Conservation (phyloP, 257 asterid genomes). For the Jaltomata sinuosa region DNA sequence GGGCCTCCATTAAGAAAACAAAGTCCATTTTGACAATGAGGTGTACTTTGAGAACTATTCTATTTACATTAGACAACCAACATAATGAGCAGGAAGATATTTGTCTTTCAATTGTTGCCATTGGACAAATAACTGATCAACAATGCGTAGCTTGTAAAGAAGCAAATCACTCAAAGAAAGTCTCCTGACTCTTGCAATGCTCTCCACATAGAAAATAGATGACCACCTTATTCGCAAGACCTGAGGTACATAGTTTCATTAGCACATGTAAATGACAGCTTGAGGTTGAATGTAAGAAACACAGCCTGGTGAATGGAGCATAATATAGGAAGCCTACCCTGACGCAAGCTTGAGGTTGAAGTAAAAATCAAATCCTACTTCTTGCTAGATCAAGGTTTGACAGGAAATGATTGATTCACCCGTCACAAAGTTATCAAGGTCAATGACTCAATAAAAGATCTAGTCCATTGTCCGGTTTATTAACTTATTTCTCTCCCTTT, state of each 20-base stretch:
- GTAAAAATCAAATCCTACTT: neutral
- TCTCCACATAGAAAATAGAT: conserved; percentile 71
- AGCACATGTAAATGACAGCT: neutral
- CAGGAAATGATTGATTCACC: neutral
- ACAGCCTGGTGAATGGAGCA: no score
- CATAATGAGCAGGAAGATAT: conserved; percentile 71
- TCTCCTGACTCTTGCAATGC: no score
- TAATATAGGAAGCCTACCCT: no score
- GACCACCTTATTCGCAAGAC: conserved; percentile 80
- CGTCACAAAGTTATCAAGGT: neutral
- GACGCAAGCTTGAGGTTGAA: neutral
- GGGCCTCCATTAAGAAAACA: no score
- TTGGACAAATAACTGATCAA: conserved; percentile 80
- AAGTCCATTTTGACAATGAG: no score
- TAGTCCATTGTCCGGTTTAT: neutral
- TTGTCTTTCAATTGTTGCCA: conserved; percentile 77
- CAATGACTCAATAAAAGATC: neutral
- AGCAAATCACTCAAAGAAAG: conserved; percentile 78
- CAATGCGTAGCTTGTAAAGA: conserved; percentile 66
- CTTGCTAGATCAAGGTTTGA: neutral
- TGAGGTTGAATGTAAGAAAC: neutral
- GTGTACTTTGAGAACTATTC: neutral
- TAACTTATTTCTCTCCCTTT: neutral
- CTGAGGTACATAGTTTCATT: conserved; percentile 12
- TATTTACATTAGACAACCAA: conserved; percentile 68